Percentiles rank a stretch among this genome's conserved stretches.
Evolutionary conservation across 1,139 yeast species (phyloP).

Genomic region (Suhomyces bokatorum): DNA sequence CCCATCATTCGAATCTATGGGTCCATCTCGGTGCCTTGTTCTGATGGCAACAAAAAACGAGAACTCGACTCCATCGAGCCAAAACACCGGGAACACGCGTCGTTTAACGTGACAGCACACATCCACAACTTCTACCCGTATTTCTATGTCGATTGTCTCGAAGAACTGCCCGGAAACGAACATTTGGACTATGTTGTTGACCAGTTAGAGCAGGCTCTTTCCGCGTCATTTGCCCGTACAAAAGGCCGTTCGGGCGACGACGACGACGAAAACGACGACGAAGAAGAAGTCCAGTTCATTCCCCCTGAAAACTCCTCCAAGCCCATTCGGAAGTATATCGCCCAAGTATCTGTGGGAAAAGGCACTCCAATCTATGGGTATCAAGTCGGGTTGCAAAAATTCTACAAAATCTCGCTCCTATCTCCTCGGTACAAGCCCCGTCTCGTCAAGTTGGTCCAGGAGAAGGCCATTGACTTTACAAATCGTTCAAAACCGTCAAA

Average conservation of each 20-base stretch:
- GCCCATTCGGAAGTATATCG: conserved; percentile 47
- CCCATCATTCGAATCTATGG: conserved; percentile 84
- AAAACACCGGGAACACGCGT: not conserved
- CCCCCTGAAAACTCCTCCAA: conserved; percentile 12
- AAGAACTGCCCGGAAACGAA: not conserved
- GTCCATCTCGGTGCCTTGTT: conserved; percentile 24
- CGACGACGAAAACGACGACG: conserved; percentile 12
- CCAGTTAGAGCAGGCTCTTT: conserved; percentile 10
- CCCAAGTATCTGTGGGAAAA: conserved; percentile 63
- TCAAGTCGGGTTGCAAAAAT: conserved; percentile 60
- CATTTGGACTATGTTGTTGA: conserved; percentile 3
- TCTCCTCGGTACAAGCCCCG: conserved; percentile 63
- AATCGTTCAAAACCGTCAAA: not conserved
- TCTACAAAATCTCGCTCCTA: conserved; percentile 66
- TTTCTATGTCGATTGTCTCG: conserved; percentile 56
- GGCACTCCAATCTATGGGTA: conserved; percentile 87
- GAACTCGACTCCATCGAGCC: not conserved
- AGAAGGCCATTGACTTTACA: conserved; percentile 2
- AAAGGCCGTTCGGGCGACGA: conserved; percentile 11
- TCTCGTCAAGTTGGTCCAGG: conserved; percentile 49
- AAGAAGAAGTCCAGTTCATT: conserved; percentile 12
- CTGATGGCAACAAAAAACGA: conserved; percentile 10
- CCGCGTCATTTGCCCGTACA: conserved; percentile 13
- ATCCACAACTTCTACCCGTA: conserved; percentile 87
- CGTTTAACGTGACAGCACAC: conserved; percentile 49